Evolutionary conservation across 2,329 filamentous ascomycete genomes (phyloP), one percentile per base, ranked within the genome.

Genomic region (Emmonsiellopsis sp.): DNA sequence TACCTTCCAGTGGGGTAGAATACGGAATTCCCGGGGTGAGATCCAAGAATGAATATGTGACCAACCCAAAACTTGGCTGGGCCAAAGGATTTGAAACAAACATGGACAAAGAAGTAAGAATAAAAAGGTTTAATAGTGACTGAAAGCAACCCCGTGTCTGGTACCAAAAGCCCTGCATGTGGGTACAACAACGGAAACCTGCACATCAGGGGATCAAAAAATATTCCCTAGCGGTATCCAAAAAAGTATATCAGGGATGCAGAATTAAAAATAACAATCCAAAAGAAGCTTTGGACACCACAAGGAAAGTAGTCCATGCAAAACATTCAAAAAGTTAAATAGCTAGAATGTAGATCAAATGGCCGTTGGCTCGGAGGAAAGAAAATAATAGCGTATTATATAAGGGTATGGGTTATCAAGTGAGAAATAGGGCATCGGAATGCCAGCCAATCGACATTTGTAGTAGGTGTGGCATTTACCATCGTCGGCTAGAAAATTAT

Each of bases 401-500:
- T 53, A 33, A 55, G 56, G 55, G 56, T 60, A 57, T 58, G 51
- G 53, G 52, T 50, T 57, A 58, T 58, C 40, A 51, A 51, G 43
- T 49, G 44, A 54, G 46, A 52, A 54, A 42, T 17, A 44, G 46
- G 31, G 32, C 6, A 33, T 33, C 47, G 34, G n/a, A 45, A 40
- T 27, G 49, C 31, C 40, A 31, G 39, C 33, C 14, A 31, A 40
- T 43, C n/a, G n/a, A 21, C 14, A 46, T 27, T 42, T 46, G 3
- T 42, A 31, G 45, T 31, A 49, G 3, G 6, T 7, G 36, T 5
- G 36, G 34, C 11, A n/a, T 49, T 68, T 61, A 74, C 71, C 71
- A 74, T 46, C 71, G 71, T 53, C 71, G 71, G 55, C 63, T 62
- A 51, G 53, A 53, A 54, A 55, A 54, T 52, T 51, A 57, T 58